Percentiles rank a stretch among this genome's conserved stretches.
These are phyloP conservation scores for Kwoniella shandongensis DNA, from an alignment of 768 basidiomycete genomes.

Conservation along the genomic window DNA sequence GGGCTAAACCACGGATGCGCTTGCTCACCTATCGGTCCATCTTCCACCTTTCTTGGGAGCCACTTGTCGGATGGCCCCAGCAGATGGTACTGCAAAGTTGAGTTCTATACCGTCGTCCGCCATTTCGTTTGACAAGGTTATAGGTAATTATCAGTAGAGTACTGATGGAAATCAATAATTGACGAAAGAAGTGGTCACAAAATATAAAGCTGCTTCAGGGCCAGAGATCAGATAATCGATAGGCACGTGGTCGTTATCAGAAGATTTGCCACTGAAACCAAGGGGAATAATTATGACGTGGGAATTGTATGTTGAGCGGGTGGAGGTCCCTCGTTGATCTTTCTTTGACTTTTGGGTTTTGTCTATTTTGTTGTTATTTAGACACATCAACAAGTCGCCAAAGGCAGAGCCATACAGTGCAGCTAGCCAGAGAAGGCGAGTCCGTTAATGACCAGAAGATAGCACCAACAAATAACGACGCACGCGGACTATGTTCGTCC, in stretches of 20 bases:
- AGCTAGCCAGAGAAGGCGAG: no score
- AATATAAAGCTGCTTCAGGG: slow-evolving; percentile 9
- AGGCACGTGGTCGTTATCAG: slow-evolving; percentile 14
- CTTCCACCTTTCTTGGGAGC: slow-evolving; percentile 53
- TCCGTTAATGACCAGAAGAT: slow-evolving; percentile 5
- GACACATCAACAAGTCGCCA: no score
- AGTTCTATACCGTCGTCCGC: slow-evolving; percentile 70
- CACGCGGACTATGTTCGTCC: slow-evolving; percentile 48
- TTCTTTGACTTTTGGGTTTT: no score
- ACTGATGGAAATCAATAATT: neutral
- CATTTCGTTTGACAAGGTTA: slow-evolving; percentile 20
- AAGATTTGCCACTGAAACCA: no score
- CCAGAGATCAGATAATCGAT: neutral
- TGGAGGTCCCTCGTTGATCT: slow-evolving; percentile 1
- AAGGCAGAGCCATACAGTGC: no score
- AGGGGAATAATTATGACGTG: slow-evolving; percentile 2
- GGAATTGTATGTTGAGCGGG: neutral
- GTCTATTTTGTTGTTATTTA: no score
- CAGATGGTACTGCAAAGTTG: slow-evolving; percentile 60
- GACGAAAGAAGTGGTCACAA: slow-evolving; percentile 4
- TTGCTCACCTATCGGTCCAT: slow-evolving; percentile 62
- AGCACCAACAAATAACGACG: neutral
- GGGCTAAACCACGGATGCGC: slow-evolving; percentile 15
- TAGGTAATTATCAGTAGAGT: no score
- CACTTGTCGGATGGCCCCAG: slow-evolving; percentile 11